phyloP scores from a whole-genome alignment of 2,329 filamentous ascomycete species.

The Leptographium radiaticola region DNA sequence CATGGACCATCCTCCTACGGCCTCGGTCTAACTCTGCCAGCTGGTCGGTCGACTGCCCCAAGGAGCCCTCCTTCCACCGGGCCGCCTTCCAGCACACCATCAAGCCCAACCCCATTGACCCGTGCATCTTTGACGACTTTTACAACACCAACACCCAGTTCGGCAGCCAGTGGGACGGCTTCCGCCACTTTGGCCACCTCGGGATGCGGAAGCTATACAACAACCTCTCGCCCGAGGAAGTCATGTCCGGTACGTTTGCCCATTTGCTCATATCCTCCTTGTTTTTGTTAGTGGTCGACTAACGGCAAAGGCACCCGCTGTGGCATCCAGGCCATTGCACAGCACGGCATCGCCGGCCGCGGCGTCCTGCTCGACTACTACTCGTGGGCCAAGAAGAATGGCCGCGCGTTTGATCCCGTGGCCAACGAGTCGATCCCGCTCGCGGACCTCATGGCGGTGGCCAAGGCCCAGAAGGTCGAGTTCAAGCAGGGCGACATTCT shows the following conservation, averaged over 20 bases:
- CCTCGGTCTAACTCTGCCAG: not conserved
- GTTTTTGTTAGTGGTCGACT: no score
- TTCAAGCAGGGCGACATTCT: slow-evolving; percentile 41
- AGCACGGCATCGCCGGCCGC: slow-evolving; percentile 32
- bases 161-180: slow-evolving; percentile 10
- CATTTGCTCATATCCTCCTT: no score
- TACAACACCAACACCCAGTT: slow-evolving; percentile 7
- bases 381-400: slow-evolving; percentile 26
- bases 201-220: slow-evolving; percentile 2
- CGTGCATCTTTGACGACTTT: slow-evolving; percentile 6
- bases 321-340: slow-evolving; percentile 17
- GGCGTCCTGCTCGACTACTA: slow-evolving; percentile 39
- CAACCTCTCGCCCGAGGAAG: not conserved
- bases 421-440: slow-evolving; percentile 28
- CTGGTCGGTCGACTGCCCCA: slow-evolving; percentile 13
- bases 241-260: not conserved
- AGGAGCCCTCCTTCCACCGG: slow-evolving; percentile 3
- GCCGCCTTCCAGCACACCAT: slow-evolving; percentile 1
- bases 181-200: slow-evolving; percentile 4
- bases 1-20: no score
- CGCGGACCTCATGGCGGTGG: slow-evolving; percentile 27
- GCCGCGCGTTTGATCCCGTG: slow-evolving; percentile 23
- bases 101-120: not conserved
- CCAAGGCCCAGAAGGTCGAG: slow-evolving; percentile 21
- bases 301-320: not conserved